A percentile compares a stretch with the other conserved stretches of the same genome.
Conservation (phyloP, 1,284 basidiomycete genomes). For the Malassezia restricta region DNA sequence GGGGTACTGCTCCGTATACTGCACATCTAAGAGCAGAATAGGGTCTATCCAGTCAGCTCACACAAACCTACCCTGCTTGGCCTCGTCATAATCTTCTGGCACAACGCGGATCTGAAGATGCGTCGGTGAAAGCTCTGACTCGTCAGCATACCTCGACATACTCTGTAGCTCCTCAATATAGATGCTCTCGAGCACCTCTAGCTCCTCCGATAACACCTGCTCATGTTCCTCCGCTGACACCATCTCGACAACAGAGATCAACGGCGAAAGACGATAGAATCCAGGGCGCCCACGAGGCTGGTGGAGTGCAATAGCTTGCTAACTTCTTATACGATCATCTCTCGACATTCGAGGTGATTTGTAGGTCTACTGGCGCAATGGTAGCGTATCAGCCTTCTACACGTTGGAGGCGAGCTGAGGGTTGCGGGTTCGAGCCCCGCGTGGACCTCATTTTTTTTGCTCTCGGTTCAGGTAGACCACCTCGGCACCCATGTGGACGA, state of each 20-base stretch:
- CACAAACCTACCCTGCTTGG: not conserved
- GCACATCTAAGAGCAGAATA: conserved; percentile 54
- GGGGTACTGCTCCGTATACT: conserved; percentile 61
- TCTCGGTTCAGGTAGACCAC: too few species aligned
- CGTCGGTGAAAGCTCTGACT: conserved; percentile 67
- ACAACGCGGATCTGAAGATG: conserved; percentile 74
- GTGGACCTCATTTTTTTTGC: conserved; percentile 17
- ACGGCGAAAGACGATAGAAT: not conserved
- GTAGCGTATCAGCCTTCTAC: conserved; percentile 22
- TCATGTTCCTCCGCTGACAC: conserved; percentile 46
- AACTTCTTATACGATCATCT: not conserved
- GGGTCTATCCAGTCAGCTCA: conserved; percentile 18
- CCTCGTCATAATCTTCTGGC: conserved; percentile 59
- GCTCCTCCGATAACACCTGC: conserved; percentile 59
- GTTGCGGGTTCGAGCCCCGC: conserved; percentile 22
- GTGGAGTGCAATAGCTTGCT: not conserved
- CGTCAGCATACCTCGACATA: conserved; percentile 55
- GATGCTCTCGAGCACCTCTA: conserved; percentile 90
- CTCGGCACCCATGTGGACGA: too few species aligned
- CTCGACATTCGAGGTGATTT: too few species aligned
- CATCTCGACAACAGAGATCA: conserved; percentile 12
- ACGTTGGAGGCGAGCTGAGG: conserved; percentile 13
- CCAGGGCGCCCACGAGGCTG: not conserved
- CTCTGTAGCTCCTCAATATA: conserved; percentile 85
- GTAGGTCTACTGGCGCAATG: conserved; percentile 20